These are phyloP conservation scores for Microascus cirrosus DNA, from an alignment of 2,329 filamentous ascomycete species.

Conservation along the genomic window DNA sequence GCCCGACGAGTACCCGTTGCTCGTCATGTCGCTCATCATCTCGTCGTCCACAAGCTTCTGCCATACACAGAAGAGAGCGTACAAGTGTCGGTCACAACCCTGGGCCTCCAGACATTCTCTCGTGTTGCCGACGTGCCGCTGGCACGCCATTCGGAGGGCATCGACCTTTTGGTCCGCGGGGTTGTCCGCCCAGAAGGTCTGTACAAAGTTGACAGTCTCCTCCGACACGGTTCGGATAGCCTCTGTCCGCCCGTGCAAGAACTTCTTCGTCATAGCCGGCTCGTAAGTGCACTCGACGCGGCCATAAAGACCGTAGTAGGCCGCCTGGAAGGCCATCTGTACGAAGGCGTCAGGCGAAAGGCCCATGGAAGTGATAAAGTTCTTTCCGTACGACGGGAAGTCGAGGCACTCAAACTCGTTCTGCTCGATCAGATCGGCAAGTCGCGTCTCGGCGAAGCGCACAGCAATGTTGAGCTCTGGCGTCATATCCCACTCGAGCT, in stretches of 20 bases:
- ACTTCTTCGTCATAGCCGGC: slow-evolving; percentile 95
- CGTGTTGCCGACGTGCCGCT: slow-evolving; percentile 71
- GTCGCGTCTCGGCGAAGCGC: slow-evolving; percentile 86
- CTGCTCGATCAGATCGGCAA: slow-evolving; percentile 90
- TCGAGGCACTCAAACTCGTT: slow-evolving; percentile 93
- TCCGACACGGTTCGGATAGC: slow-evolving; percentile 78
- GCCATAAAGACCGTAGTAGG: slow-evolving; percentile 94
- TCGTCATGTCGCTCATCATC: slow-evolving; percentile 39
- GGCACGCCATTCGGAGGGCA: slow-evolving; percentile 69
- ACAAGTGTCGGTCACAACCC: slow-evolving; percentile 86
- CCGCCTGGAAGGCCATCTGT: slow-evolving; percentile 97
- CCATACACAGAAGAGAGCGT: slow-evolving; percentile 91
- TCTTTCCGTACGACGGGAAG: slow-evolving; percentile 84
- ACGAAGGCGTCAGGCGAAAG: slow-evolving; percentile 97
- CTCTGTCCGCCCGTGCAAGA: slow-evolving; percentile 86
- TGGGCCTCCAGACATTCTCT: slow-evolving; percentile 80
- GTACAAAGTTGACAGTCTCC: slow-evolving; percentile 79
- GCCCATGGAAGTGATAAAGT: slow-evolving; percentile 93
- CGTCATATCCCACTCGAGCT: slow-evolving; percentile 94
- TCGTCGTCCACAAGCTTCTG: slow-evolving; percentile 77
- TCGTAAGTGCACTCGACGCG: slow-evolving; percentile 93
- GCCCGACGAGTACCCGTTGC: slow-evolving; percentile 54
- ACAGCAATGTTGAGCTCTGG: slow-evolving; percentile 85
- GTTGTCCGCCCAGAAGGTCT: slow-evolving; percentile 90
- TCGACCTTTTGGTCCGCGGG: slow-evolving; percentile 75